Percentiles rank a stretch among this genome's conserved stretches.
Evolutionary conservation across 306 rosid genomes (phyloP).

Genomic region (Gastrolobium villosum): DNA sequence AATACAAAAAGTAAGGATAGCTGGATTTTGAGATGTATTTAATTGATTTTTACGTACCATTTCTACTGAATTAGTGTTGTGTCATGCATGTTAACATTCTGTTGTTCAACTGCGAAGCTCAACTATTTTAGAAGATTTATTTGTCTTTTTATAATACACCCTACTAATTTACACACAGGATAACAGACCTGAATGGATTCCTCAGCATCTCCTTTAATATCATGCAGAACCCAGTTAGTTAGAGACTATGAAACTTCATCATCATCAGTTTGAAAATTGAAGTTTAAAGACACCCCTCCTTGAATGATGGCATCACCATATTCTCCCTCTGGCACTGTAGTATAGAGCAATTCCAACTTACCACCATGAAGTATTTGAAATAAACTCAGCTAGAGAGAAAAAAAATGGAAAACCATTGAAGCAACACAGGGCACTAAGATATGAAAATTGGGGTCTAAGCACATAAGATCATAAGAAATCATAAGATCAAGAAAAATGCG

Average conservation of each 20-base stretch:
- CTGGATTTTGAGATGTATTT: background rate
- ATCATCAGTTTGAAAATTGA: constrained; percentile 46
- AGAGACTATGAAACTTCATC: constrained; percentile 64
- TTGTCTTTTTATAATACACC: background rate
- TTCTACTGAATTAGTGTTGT: background rate
- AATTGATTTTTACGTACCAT: background rate
- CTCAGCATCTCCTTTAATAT: constrained; percentile 62
- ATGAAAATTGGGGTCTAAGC: too few relatives aligned
- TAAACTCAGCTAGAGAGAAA: too few relatives aligned
- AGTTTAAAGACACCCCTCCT: constrained; percentile 80
- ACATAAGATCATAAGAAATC: too few relatives aligned
- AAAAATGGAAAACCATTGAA: too few relatives aligned
- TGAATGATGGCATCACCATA: constrained; percentile 56
- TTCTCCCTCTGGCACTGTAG: constrained; percentile 66
- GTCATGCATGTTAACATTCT: background rate
- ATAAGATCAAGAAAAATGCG: too few relatives aligned
- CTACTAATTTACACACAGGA: constrained; percentile 1
- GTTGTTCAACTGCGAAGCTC: background rate
- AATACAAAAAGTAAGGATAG: too few relatives aligned
- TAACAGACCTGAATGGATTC: constrained; percentile 71
- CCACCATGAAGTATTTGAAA: too few relatives aligned
- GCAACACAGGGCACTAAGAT: too few relatives aligned
- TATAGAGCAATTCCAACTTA: constrained; percentile 74
- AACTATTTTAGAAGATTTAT: background rate
- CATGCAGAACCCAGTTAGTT: constrained; percentile 68